Evolutionary conservation across 352 stramenopile genomes (phyloP).

Genomic region (Pythium guiyangense): DNA sequence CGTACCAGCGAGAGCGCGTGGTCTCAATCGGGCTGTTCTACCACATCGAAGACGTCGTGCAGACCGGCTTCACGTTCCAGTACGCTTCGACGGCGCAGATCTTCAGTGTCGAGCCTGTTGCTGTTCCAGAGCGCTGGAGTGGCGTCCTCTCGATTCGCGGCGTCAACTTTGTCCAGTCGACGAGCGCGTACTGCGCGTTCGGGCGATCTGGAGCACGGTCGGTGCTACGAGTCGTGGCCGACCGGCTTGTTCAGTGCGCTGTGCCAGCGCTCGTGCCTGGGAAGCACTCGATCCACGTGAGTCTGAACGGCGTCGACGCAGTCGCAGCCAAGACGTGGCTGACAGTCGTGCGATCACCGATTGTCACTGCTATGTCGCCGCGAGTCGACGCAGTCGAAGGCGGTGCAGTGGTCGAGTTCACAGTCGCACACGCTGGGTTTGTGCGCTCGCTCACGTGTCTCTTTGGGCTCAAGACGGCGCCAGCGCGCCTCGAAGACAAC

Average conservation of each 20-base stretch:
- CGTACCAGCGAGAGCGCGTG: neutral
- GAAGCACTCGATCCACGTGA: slow-evolving; percentile 18
- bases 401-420: slow-evolving; percentile 26
- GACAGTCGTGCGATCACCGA: slow-evolving; percentile 17
- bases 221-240: slow-evolving; percentile 15
- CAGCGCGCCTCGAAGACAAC: slow-evolving; percentile 14
- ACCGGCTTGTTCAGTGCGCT: slow-evolving; percentile 20
- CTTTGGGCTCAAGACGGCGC: slow-evolving; percentile 21
- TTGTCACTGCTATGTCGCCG: slow-evolving; percentile 23
- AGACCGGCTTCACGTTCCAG: slow-evolving; percentile 24
- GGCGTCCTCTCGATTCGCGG: slow-evolving; percentile 28
- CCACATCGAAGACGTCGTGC: slow-evolving; percentile 14
- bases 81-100: slow-evolving; percentile 22
- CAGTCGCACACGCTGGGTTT: slow-evolving; percentile 27
- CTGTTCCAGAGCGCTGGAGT: slow-evolving; percentile 15
- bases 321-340: slow-evolving; percentile 17
- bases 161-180: slow-evolving; percentile 23
- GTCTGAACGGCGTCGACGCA: slow-evolving; percentile 21
- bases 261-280: slow-evolving; percentile 22
- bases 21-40: slow-evolving; percentile 28
- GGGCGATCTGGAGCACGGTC: neutral
- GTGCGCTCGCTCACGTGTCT: slow-evolving; percentile 23
- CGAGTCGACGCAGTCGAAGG: slow-evolving; percentile 24
- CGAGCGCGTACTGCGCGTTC: slow-evolving; percentile 25
- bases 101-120: slow-evolving; percentile 2